Evolutionary conservation across 139 green algal genomes (phyloP).

Genomic region (Dunaliella sp.): DNA sequence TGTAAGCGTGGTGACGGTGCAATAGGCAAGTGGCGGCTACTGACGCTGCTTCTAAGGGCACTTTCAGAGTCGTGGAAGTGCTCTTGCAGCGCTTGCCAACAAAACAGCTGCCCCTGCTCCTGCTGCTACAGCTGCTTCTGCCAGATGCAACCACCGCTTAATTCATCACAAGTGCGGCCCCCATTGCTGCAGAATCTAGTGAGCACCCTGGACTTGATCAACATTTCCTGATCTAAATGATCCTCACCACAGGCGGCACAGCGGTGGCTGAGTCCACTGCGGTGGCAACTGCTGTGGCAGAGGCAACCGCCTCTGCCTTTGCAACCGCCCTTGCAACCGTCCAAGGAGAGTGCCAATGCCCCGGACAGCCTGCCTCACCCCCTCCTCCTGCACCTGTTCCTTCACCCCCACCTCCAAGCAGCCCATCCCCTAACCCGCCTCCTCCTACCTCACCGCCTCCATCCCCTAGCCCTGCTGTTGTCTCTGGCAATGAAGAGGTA

Average conservation of each 20-base stretch:
- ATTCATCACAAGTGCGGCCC: too few relatives aligned
- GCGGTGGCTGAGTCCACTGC: constrained; percentile 12
- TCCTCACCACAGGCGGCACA: constrained; percentile 18
- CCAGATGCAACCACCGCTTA: background rate
- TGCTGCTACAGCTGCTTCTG: constrained; percentile 14
- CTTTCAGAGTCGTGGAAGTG: background rate
- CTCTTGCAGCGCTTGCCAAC: background rate
- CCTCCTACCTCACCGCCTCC: background rate
- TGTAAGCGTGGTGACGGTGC: too few relatives aligned
- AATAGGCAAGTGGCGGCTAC: too few relatives aligned
- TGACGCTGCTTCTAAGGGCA: too few relatives aligned
- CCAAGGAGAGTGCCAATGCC: constrained; percentile 9
- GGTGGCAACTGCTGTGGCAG: constrained; percentile 31
- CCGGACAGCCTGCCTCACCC: background rate
- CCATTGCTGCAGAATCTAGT: background rate
- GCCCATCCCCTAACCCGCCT: background rate
- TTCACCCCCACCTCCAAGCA: background rate
- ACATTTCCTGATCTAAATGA: background rate
- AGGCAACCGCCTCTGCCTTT: constrained; percentile 32
- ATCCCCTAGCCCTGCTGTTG: background rate
- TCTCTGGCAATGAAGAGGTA: too few relatives aligned
- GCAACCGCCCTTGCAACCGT: constrained; percentile 25
- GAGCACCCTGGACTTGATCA: background rate
- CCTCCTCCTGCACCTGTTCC: background rate
- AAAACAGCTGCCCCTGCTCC: constrained; percentile 18